Base-by-base conservation (phyloP, 1,284 basidiomycete species). In the Gomphus sp. region DNA sequence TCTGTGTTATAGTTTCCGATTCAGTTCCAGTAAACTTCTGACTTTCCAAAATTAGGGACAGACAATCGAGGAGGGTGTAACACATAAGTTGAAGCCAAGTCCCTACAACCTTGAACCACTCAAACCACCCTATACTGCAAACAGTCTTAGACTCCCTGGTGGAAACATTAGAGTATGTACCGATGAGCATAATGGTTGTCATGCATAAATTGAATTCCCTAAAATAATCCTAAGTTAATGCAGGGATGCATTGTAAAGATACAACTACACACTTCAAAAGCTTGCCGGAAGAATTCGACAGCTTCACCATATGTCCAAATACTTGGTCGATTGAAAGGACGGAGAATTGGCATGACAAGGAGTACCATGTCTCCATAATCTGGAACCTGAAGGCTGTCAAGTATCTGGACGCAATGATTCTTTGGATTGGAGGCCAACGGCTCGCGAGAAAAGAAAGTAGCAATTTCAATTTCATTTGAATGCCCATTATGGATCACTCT, bases 351-450 rank as follows among this genome's bases (percentile, higher is more conserved):
- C 65, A 74, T 70, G 2, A 73, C 72, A 1, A 73, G 55, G 3
- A 74, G 62, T 1, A 58, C 48, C 2, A 37, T 39, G 2, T 62
- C 58, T 4, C 56, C 52, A n/a, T 64, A 58, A 10, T 69, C 64
- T 0, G 67, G 70, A 16, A 68, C 59, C 6, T 62, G 31, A 1
- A 74, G 56, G 8, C 69, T 62, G 18, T 74, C 74, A 14, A 69
- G 65, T 1, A 75, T 53, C 2, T 71, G 72, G 5, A 72, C 66
- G 47, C 72, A 74, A 57, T 73, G 72, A 55, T 74, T 74, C 6
- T 62, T 56, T 1, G 68, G 67, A 45, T 73, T 64, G 0, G 64
- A 58, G 1, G 61, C 55, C 2, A 69, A 59, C 0, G 34, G 12
- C 25, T 56, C 44, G 0, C 65, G 63, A 1, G 63, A 66, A 18